These are phyloP conservation scores for Penicillium oxalicum DNA, from an alignment of 2,329 filamentous ascomycete genomes.

Conservation along the genomic window DNA sequence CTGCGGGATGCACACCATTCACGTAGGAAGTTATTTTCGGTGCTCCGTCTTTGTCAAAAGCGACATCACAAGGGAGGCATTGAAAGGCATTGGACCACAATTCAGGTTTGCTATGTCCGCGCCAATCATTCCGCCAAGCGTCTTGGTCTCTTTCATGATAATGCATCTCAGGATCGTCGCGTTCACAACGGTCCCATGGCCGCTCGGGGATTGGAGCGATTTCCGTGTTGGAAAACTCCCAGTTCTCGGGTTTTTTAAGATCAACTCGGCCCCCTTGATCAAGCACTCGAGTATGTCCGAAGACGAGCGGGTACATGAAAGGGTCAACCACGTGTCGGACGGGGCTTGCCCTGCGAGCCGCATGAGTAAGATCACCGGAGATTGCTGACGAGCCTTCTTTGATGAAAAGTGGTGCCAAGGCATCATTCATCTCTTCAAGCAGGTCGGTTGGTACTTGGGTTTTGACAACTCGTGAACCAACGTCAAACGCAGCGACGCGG, in stretches of 20 bases:
- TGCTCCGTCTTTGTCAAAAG: background rate
- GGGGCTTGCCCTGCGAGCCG: background rate
- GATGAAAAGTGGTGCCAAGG: constrained; percentile 4
- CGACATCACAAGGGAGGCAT: constrained; percentile 5
- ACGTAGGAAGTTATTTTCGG: constrained; percentile 2
- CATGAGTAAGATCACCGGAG: background rate
- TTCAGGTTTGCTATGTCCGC: background rate
- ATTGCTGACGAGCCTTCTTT: background rate
- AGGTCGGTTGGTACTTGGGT: constrained; percentile 2
- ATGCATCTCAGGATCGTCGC: background rate
- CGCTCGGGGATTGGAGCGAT: constrained; percentile 1
- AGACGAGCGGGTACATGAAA: constrained; percentile 6
- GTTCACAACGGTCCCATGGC: background rate
- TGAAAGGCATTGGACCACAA: constrained; percentile 5
- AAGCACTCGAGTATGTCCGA: constrained; percentile 5
- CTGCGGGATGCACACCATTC: constrained; percentile 5
- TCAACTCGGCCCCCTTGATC: constrained; percentile 2
- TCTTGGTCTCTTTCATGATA: background rate
- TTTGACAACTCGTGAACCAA: constrained; percentile 4
- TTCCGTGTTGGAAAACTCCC: background rate
- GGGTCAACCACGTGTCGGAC: constrained; percentile 6
- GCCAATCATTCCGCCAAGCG: background rate
- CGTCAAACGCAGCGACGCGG: constrained; percentile 5
- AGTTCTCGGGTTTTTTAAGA: constrained; percentile 2
- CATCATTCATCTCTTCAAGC: constrained; percentile 2